phyloP scores from a whole-genome alignment of 192 early-diverging fungal species.

The Umbelopsis vinacea region DNA sequence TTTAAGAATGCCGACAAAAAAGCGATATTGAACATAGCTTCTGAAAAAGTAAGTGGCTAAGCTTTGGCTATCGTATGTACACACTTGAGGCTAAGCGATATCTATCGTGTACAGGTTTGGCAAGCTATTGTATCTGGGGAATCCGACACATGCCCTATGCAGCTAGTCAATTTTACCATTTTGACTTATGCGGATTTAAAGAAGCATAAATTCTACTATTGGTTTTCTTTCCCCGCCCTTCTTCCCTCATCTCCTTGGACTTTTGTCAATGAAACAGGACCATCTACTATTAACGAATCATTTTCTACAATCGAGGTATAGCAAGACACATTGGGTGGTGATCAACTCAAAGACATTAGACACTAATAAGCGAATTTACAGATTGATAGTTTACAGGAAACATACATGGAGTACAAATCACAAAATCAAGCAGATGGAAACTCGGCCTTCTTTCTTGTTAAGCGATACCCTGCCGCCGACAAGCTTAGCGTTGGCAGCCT shows the following conservation, averaged over 20 bases:
- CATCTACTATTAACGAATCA: background rate
- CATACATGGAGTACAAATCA: background rate
- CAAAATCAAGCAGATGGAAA: constrained; percentile 23
- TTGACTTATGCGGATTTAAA: constrained; percentile 97
- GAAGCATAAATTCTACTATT: constrained; percentile 93
- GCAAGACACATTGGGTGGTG: too few species aligned
- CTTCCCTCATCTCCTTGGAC: constrained; percentile 40
- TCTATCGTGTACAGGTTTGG: constrained; percentile 61
- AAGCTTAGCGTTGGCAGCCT: constrained; percentile 46
- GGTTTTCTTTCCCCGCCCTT: constrained; percentile 93
- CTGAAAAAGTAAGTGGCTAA: constrained; percentile 56
- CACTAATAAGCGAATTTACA: background rate
- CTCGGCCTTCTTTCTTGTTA: constrained; percentile 45
- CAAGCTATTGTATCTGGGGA: constrained; percentile 68
- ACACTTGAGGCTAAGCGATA: constrained; percentile 19
- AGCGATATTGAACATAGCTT: constrained; percentile 59
- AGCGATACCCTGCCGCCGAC: constrained; percentile 4
- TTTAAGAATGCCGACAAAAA: constrained; percentile 84
- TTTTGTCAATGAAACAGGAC: background rate
- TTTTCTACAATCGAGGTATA: background rate
- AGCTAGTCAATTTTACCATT: constrained; percentile 76
- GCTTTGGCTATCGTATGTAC: background rate
- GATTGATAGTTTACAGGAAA: background rate
- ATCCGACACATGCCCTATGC: constrained; percentile 62
- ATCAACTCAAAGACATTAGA: background rate